Conservation (phyloP, 164 flowering plant species). For the Echeveria elegans region DNA sequence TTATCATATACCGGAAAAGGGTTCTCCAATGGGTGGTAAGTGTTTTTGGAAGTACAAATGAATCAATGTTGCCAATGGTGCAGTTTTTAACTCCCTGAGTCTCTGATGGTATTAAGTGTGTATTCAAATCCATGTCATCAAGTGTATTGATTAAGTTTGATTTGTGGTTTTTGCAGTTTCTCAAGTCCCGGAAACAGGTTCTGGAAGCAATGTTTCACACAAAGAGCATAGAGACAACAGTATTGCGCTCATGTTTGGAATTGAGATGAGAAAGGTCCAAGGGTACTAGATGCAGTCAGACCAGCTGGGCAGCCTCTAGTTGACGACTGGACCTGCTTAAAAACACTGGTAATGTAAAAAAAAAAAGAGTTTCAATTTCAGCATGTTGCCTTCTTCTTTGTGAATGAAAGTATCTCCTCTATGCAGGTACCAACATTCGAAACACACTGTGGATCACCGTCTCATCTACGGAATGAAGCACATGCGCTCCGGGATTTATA, state of each 20-base stretch:
- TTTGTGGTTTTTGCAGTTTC: constrained; percentile 33
- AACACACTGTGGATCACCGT: constrained; percentile 67
- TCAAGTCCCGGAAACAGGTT: constrained; percentile 53
- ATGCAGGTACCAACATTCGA: constrained; percentile 80
- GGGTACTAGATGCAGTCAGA: constrained; percentile 44
- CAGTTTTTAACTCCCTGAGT: too few relatives aligned
- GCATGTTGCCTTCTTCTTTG: neutral
- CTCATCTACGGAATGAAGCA: constrained; percentile 92
- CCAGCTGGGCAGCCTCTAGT: constrained; percentile 69
- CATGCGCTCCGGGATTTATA: constrained; percentile 58
- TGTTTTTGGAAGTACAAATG: too few relatives aligned
- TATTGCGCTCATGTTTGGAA: constrained; percentile 59
- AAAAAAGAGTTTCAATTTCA: too few relatives aligned
- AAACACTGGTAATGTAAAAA: constrained; percentile 43
- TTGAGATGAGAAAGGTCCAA: constrained; percentile 44
- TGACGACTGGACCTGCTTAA: constrained; percentile 88
- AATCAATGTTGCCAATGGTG: too few relatives aligned
- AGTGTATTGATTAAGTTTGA: neutral
- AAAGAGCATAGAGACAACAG: constrained; percentile 59
- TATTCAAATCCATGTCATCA: neutral
- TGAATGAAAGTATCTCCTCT: neutral
- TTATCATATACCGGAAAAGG: too few relatives aligned
- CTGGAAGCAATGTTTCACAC: constrained; percentile 64
- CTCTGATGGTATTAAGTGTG: too few relatives aligned
- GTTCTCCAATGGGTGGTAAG: too few relatives aligned